Base-by-base conservation (phyloP, 2,329 filamentous ascomycete genomes). In the Xylariomycetidae sp. region DNA sequence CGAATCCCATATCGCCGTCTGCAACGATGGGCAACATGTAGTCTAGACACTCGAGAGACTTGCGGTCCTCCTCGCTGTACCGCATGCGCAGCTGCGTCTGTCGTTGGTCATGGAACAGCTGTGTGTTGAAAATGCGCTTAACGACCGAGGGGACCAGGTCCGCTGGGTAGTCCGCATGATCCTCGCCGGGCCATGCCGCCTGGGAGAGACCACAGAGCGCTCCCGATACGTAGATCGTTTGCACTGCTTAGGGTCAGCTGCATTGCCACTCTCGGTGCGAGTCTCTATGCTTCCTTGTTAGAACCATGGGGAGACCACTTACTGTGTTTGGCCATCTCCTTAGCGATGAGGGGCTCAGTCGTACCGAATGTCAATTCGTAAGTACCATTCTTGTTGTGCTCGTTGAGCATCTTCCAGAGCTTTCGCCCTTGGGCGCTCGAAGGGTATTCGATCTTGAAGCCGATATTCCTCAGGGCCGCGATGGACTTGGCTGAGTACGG, bases 1-100 rank as follows among this genome's bases (percentile, higher is more conserved):
- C 62, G 26, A 66, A 65, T 6, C 63, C 62, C 63, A 65, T 64
- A 36, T 66, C 62, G 6, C 54, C 61, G 37, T 65, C 62, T 4
- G 62, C 62, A 0, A 66, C 46, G 27, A 65, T 63, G 1, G 62
- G 62, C 3, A 56, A 54, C 34, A 64, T 36, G 39, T 59, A 66
- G 35, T 64, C 62, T 44, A 52, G 58, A 28, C 57, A 50, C 42
- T 64, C 61, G 2, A 64, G 43, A 3, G 37, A 27, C 6, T 43
- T 50, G 2, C 62, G 49, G 19, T 59, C 46, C 9, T 44, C 50
- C 19, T 53, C 23, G 22, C 7, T 17, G 25, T 17, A 27, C 7
- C 31, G 31, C 31, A 33, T 33, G 5, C 31, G 31, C 4, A 33
- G 16, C 16, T 33, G 31, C 6, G 30, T 34, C 26, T 41, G 34